phyloP scores from a whole-genome alignment of 148 eudicot species.

The Vaccinium darrowii region DNA sequence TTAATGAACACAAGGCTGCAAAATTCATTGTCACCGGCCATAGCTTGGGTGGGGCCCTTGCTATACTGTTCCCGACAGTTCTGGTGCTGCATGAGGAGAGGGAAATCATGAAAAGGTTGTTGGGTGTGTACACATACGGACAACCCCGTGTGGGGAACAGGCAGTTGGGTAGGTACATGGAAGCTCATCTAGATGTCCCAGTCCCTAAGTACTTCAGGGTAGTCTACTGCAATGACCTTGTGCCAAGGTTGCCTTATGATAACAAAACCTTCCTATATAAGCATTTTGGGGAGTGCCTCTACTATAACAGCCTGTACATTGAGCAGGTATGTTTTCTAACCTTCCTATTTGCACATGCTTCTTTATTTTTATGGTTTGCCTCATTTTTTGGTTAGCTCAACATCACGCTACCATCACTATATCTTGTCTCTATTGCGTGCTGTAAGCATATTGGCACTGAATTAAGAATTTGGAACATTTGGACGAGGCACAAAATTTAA shows the following conservation, averaged over 20 bases:
- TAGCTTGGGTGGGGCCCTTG: slow-evolving; percentile 58
- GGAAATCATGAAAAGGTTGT: slow-evolving; percentile 37
- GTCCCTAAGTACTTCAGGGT: slow-evolving; percentile 45
- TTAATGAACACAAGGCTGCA: slow-evolving; percentile 47
- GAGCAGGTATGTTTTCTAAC: slow-evolving; percentile 34
- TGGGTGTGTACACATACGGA: slow-evolving; percentile 46
- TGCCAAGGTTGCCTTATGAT: slow-evolving; percentile 60
- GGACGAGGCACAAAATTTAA: too few relatives aligned
- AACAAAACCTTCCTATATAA: slow-evolving; percentile 55
- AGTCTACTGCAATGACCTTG: slow-evolving; percentile 58
- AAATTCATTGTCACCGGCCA: slow-evolving; percentile 57
- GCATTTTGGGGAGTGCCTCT: slow-evolving; percentile 55
- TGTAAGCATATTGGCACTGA: background rate
- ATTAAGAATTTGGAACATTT: background rate
- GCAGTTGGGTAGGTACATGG: slow-evolving; percentile 43
- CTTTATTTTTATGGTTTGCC: background rate
- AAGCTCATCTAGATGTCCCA: slow-evolving; percentile 30
- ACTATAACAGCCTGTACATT: slow-evolving; percentile 49
- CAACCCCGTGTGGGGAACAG: slow-evolving; percentile 56
- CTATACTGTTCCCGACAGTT: slow-evolving; percentile 53
- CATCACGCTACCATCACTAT: background rate
- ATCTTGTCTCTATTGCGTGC: background rate
- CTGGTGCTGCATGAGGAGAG: slow-evolving; percentile 43
- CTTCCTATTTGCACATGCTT: background rate
- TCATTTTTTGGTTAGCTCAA: background rate